Base-by-base conservation (phyloP, 2,329 filamentous ascomycete genomes). In the Calonectria honghensis region DNA sequence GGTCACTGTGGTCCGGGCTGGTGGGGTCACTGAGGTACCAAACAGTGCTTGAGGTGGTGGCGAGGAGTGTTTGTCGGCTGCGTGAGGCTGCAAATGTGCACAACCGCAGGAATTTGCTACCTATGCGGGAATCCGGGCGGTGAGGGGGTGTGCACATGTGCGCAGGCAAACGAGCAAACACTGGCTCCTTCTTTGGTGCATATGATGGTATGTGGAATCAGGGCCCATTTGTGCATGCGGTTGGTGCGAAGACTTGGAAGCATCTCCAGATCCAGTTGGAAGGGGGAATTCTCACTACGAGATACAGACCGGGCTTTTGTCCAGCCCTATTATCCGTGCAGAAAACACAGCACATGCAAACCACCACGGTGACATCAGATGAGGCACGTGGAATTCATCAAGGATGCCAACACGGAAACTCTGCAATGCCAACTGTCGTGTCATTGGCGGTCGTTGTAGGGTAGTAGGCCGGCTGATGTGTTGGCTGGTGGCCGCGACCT, bases 381-480 rank as follows among this genome's bases (percentile, higher is more conserved):
- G 68, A 70, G 35, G 68, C 68, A 70, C 68, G 68, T 70, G 48
- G 68, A 70, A 70, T 18, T 50, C 9, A 35, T 54, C 29, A 27
- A 70, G 59, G 59, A 39, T 64, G 59, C 45, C 59, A 41, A 32
- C 29, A 65, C 35, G 48, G 59, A n/a, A 24, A 9, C 37, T 51
- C n/a, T 48, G 51, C 20, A 16, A 51, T 65, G 57, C 35, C 35
- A 35, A 39, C 48, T 16, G 35, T 59, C 10, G 45, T 32, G 31
- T 70, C 48, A 64, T 54, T 61, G 68, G 54, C 10, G 45, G 32
- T 27, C 27, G 61, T 64, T 70, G 57, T 45, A 70, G 68, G 59
- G 68, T 70, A 63, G 57, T 45, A 45, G 45, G 18, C 39, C 24
- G 24, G 39, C 48, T 45, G 68, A 52, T 69, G 39, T 69, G 57